Evolutionary conservation across 2,329 filamentous ascomycete species (phyloP).

Genomic region (Biscogniauxia marginata): DNA sequence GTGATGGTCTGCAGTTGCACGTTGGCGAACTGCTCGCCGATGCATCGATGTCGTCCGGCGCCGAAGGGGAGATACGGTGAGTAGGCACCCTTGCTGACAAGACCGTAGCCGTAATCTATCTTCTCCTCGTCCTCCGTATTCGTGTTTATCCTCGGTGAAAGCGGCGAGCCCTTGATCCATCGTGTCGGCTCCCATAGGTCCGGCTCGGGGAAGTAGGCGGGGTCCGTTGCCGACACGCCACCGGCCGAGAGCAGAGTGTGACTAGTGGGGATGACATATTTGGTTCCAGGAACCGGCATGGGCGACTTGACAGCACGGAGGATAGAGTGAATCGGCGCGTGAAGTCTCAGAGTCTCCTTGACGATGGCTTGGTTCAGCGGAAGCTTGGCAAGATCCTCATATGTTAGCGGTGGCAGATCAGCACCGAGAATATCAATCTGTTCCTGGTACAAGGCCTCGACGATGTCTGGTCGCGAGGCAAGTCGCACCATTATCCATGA

Average conservation of each 20-base stretch:
- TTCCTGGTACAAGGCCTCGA: slow-evolving; percentile 81
- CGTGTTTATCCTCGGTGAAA: slow-evolving; percentile 48
- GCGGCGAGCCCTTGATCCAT: slow-evolving; percentile 69
- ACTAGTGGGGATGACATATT: slow-evolving; percentile 75
- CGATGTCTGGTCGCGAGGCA: slow-evolving; percentile 71
- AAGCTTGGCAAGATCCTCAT: slow-evolving; percentile 75
- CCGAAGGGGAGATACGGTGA: slow-evolving; percentile 94
- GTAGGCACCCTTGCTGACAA: slow-evolving; percentile 85
- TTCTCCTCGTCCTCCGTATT: slow-evolving; percentile 64
- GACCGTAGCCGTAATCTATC: slow-evolving; percentile 90
- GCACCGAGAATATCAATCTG: slow-evolving; percentile 72
- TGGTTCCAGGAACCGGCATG: slow-evolving; percentile 79
- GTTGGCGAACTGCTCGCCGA: slow-evolving; percentile 95
- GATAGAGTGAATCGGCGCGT: slow-evolving; percentile 93
- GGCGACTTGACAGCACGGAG: slow-evolving; percentile 89
- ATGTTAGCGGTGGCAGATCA: slow-evolving; percentile 71
- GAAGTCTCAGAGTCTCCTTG: slow-evolving; percentile 87
- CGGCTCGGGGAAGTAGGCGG: slow-evolving; percentile 78
- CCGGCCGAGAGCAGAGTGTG: slow-evolving; percentile 84
- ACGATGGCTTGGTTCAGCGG: slow-evolving; percentile 81
- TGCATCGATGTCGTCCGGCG: slow-evolving; percentile 88
- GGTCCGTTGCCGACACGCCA: slow-evolving; percentile 72
- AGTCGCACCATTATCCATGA: slow-evolving; percentile 84
- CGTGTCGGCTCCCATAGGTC: slow-evolving; percentile 85
- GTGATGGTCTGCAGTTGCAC: slow-evolving; percentile 86